Conservation (phyloP, 257 asterid species). For the Solanum appendiculatum region DNA sequence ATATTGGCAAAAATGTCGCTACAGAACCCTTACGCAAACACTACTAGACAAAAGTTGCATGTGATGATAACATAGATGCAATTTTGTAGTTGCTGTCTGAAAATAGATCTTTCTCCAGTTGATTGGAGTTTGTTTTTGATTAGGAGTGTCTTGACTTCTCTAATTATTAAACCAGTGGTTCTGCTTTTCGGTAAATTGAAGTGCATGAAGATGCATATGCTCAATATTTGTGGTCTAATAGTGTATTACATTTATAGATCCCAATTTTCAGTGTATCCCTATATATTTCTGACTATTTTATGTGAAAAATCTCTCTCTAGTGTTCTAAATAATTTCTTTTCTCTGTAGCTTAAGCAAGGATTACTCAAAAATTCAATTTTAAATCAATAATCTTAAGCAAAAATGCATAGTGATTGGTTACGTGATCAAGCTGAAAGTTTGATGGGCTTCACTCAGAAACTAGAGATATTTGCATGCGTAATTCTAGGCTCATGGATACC, state of each 20-base stretch:
- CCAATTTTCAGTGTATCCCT: neutral
- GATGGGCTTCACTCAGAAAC: neutral
- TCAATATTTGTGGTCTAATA: neutral
- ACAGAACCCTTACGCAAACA: neutral
- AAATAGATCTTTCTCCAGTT: neutral
- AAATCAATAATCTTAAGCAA: neutral
- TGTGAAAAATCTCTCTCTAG: neutral
- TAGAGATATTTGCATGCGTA: neutral
- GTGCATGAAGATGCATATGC: neutral
- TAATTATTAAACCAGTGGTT: neutral
- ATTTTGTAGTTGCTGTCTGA: neutral
- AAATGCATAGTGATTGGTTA: neutral
- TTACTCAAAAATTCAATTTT: neutral
- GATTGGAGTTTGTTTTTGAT: neutral
- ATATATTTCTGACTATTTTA: neutral
- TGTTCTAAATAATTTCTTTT: neutral
- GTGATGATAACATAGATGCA: neutral
- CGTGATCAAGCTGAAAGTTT: neutral
- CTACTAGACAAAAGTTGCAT: neutral
- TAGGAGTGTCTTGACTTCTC: neutral
- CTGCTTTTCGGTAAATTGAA: neutral
- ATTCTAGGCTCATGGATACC: neutral
- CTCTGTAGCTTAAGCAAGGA: neutral
- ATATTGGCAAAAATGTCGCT: neutral
- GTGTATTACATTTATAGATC: neutral